A percentile compares a stretch with the other conserved stretches of the same genome.
phyloP scores from a whole-genome alignment of 2,329 filamentous ascomycete genomes.

The Arthrinium phaeospermum region DNA sequence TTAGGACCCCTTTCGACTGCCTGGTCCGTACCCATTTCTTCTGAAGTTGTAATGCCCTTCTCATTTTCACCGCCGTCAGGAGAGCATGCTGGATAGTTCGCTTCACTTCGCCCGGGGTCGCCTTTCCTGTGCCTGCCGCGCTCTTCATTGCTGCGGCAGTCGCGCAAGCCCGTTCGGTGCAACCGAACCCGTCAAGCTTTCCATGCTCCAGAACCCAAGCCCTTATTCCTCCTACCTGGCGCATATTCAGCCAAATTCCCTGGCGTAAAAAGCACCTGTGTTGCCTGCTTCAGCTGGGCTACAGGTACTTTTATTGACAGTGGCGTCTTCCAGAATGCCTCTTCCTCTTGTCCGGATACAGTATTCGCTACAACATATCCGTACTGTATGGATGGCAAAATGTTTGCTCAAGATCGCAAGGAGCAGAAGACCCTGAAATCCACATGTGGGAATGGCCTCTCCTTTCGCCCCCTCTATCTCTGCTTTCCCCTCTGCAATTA shows the following conservation, averaged over 20 bases:
- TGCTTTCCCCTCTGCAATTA: not conserved
- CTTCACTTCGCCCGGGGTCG: not conserved
- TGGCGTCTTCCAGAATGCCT: not conserved
- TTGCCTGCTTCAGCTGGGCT: not conserved
- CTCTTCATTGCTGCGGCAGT: not conserved
- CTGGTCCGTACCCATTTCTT: not conserved
- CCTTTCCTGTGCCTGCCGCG: not conserved
- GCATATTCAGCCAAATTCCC: not conserved
- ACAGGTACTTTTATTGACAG: not conserved
- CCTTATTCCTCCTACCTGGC: not conserved
- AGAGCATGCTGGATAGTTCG: not conserved
- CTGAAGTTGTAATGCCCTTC: conserved; percentile 3
- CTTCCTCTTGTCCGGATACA: not conserved
- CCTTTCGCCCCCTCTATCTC: conserved; percentile 2
- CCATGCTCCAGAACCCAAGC: not conserved
- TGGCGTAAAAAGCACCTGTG: not conserved
- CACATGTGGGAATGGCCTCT: conserved; percentile 10
- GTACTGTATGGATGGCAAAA: not conserved
- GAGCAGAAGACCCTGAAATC: conserved; percentile 8
- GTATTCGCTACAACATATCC: not conserved
- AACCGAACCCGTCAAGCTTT: not conserved
- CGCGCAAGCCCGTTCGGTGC: not conserved
- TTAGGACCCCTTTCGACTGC: conserved; percentile 2
- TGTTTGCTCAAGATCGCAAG: not conserved
- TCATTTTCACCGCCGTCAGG: conserved; percentile 11